Evolutionary conservation across 169 alveolate species (phyloP), one percentile per base, ranked within the genome.

Genomic region (Theileria annulata): DNA sequence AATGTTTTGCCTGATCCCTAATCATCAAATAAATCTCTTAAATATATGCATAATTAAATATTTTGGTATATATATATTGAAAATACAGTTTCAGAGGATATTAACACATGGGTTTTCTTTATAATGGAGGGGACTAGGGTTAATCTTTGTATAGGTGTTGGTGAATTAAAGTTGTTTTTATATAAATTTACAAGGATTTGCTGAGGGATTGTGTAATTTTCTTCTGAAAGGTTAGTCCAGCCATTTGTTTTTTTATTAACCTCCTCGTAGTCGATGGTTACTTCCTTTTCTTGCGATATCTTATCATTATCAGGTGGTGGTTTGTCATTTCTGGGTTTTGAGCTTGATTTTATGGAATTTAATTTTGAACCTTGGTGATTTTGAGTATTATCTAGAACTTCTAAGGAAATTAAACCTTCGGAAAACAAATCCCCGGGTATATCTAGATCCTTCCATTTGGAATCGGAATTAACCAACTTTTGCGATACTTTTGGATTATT

Each of bases 1-100:
- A 96, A 75, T 13, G 98, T 94, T 84, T 96, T 96, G 21, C 98
- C 98, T 13, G 96, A 91, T 0, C 98, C 98, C 71, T 84, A 48
- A 35, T 47, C 21, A 12, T 3, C 15, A 35, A 8, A 35, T 5
- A 5, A 35, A 33, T 2, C 21, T 25, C n/a, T 4, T 8, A 35
- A 35, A 3, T 35, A 5, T 35, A 35, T 35, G 8, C 8, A 35
- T 35, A 35, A 5, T 35, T 35, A 35, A 5, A 35, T 35, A 35
- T 3, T 3, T 35, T 35, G 21, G 4, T 15, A 8, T 13, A 25
- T 33, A 12, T 3, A 37, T 1, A 54, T 8, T 4, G 3, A 1
- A 3, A 25, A 23, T 76, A 84, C 90, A 60, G 90, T 84, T 84
- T 84, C 87, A 0, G 90, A 80, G 25, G 75, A 84, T 31, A 75